These are phyloP conservation scores for Oleoguttula mirabilis DNA, from an alignment of 495 filamentous ascomycete genomes.

Conservation along the genomic window DNA sequence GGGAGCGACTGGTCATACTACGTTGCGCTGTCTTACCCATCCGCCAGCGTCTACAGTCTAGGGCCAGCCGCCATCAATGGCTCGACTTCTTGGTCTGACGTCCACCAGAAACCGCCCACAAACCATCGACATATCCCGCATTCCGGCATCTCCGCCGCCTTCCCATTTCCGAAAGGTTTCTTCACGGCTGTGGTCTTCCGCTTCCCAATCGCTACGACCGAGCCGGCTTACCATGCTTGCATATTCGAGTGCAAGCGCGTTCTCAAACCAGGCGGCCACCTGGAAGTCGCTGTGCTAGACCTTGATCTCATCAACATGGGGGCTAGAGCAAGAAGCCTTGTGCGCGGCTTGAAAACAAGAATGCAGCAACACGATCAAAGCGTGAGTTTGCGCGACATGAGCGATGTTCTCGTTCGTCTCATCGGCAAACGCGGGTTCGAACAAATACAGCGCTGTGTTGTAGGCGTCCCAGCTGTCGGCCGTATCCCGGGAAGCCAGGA, in stretches of 20 bases:
- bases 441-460: slow-evolving; percentile 73
- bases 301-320: slow-evolving; percentile 35
- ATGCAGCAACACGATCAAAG: slow-evolving; percentile 51
- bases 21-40: slow-evolving; percentile 80
- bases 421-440: slow-evolving; percentile 70
- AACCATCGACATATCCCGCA: slow-evolving; percentile 84
- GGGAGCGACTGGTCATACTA: slow-evolving; percentile 97
- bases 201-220: slow-evolving; percentile 67
- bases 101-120: slow-evolving; percentile 42
- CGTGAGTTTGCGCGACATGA: slow-evolving; percentile 58
- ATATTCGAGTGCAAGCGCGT: slow-evolving; percentile 84
- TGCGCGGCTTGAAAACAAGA: slow-evolving; percentile 64
- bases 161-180: slow-evolving; percentile 78
- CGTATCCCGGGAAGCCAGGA: slow-evolving; percentile 35
- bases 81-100: slow-evolving; percentile 31
- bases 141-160: slow-evolving; percentile 49
- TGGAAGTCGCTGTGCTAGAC: slow-evolving; percentile 41
- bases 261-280: slow-evolving; percentile 74
- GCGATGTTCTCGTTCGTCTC: slow-evolving; percentile 65
- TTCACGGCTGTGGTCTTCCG: slow-evolving; percentile 81
- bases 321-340: slow-evolving; percentile 56
- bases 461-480: slow-evolving; percentile 80
- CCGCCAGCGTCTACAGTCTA: slow-evolving; percentile 75
- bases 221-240: slow-evolving; percentile 62
- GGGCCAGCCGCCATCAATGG: slow-evolving; percentile 40